These are phyloP conservation scores for Microbotryum lychnidis-dioicae DNA, from an alignment of 1,284 basidiomycete genomes.

Conservation along the genomic window DNA sequence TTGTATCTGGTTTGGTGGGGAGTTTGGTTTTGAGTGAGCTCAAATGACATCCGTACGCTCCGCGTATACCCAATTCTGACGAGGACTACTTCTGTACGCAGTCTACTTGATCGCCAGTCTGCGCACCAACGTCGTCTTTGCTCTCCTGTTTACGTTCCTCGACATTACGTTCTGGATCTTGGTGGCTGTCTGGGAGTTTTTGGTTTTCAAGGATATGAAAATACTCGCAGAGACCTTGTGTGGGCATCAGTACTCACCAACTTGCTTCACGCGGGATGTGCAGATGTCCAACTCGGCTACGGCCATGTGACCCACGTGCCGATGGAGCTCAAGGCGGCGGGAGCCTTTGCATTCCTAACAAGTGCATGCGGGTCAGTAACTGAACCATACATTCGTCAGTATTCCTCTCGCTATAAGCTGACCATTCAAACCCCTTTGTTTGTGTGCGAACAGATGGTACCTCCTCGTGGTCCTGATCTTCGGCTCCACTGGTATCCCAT, in stretches of 20 bases:
- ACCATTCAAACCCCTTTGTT: not conserved
- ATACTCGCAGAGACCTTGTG: not conserved
- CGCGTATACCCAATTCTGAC: not conserved
- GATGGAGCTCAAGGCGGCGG: constrained; percentile 23
- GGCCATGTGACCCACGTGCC: constrained; percentile 10
- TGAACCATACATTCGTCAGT: not conserved
- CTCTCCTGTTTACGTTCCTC: constrained; percentile 30
- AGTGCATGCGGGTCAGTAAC: constrained; percentile 19
- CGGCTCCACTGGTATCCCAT: constrained; percentile 29
- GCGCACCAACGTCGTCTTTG: constrained; percentile 33
- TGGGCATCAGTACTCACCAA: not conserved
- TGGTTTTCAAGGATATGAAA: not conserved
- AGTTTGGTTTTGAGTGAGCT: constrained; percentile 26
- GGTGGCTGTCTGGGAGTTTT: constrained; percentile 11
- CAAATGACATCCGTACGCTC: not conserved
- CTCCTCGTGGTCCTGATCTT: constrained; percentile 26
- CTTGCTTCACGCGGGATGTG: not conserved
- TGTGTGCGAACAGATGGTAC: constrained; percentile 11
- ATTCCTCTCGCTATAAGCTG: not conserved
- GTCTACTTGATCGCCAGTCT: constrained; percentile 30
- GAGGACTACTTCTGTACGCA: not conserved
- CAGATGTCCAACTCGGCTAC: constrained; percentile 27
- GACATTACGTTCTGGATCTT: constrained; percentile 31
- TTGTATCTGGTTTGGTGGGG: constrained; percentile 25
- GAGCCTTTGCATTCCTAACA: constrained; percentile 31